Percentiles rank a stretch among this genome's conserved stretches.
Conservation (phyloP, 2,329 filamentous ascomycete species). For the Apiospora saccharicola region DNA sequence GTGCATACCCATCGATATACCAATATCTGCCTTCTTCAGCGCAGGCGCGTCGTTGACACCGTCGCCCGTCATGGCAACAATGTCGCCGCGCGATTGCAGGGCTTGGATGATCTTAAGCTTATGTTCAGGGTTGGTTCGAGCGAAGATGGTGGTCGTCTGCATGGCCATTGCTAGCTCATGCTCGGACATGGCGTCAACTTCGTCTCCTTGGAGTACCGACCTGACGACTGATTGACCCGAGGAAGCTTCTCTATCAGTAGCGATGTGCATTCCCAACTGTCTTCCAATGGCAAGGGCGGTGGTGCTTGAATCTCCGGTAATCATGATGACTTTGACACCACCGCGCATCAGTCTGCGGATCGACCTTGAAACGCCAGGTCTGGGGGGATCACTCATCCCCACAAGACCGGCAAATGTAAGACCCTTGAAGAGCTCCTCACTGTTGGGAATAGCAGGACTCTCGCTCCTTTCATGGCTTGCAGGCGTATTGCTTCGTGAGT, state of each 20-base stretch:
- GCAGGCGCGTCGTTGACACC: slow-evolving; percentile 98
- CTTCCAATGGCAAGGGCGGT: slow-evolving; percentile 93
- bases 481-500: slow-evolving; percentile 61
- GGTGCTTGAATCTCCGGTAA: slow-evolving; percentile 94
- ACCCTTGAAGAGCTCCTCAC: slow-evolving; percentile 79
- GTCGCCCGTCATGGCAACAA: slow-evolving; percentile 98
- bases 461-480: slow-evolving; percentile 46
- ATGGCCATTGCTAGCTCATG: slow-evolving; percentile 85
- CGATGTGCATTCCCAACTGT: slow-evolving; percentile 92
- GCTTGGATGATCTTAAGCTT: slow-evolving; percentile 97
- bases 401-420: slow-evolving; percentile 91
- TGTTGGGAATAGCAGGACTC: slow-evolving; percentile 51
- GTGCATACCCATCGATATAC: slow-evolving; percentile 93
- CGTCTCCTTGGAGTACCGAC: slow-evolving; percentile 84
- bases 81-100: slow-evolving; percentile 89
- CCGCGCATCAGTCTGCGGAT: slow-evolving; percentile 91
- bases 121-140: slow-evolving; percentile 94
- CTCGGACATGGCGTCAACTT: slow-evolving; percentile 92
- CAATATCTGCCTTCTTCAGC: slow-evolving; percentile 96
- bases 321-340: slow-evolving; percentile 98
- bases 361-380: slow-evolving; percentile 87
- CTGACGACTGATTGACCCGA: slow-evolving; percentile 66
- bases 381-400: slow-evolving; percentile 96
- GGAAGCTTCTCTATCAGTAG: slow-evolving; percentile 58
- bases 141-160: slow-evolving; percentile 90